Percentiles rank a stretch among this genome's conserved stretches.
These are phyloP conservation scores for Zygotorulaspora sp. DNA, from an alignment of 805 yeast species.

Conservation along the genomic window DNA sequence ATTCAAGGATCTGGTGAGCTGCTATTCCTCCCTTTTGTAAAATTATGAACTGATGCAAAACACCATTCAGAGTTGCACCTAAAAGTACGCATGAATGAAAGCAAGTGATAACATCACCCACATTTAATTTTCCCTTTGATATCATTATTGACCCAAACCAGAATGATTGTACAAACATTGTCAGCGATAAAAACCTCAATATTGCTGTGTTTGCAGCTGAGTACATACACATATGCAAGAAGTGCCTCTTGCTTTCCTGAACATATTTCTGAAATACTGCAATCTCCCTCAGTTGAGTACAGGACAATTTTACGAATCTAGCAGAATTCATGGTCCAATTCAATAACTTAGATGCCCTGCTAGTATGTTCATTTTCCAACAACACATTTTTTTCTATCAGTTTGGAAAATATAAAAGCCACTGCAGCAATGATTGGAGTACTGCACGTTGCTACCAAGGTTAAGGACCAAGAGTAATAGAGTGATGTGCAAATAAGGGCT, in stretches of 20 bases:
- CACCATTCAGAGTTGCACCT: constrained; percentile 53
- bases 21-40: constrained; percentile 75
- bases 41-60: constrained; percentile 53
- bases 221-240: constrained; percentile 43
- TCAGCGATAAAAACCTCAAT: constrained; percentile 52
- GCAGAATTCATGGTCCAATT: constrained; percentile 68
- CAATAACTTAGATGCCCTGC: constrained; percentile 54
- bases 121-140: constrained; percentile 41
- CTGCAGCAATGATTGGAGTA: constrained; percentile 57
- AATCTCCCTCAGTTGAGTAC: constrained; percentile 52
- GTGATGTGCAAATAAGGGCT: constrained; percentile 57
- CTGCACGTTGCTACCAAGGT: constrained; percentile 73
- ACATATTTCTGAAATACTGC: constrained; percentile 38
- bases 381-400: constrained; percentile 47
- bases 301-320: constrained; percentile 55
- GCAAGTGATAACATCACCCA: constrained; percentile 73
- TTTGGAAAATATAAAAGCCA: constrained; percentile 49
- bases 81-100: constrained; percentile 75
- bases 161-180: constrained; percentile 86
- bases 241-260: constrained; percentile 36
- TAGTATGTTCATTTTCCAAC: constrained; percentile 53
- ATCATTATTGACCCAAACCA: constrained; percentile 83
- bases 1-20: constrained; percentile 43
- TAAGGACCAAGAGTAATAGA: constrained; percentile 79
- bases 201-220: constrained; percentile 52